A percentile compares a stretch with the other conserved stretches of the same genome.
Conservation (phyloP, 306 rosid genomes). For the Acacia acuminata region DNA sequence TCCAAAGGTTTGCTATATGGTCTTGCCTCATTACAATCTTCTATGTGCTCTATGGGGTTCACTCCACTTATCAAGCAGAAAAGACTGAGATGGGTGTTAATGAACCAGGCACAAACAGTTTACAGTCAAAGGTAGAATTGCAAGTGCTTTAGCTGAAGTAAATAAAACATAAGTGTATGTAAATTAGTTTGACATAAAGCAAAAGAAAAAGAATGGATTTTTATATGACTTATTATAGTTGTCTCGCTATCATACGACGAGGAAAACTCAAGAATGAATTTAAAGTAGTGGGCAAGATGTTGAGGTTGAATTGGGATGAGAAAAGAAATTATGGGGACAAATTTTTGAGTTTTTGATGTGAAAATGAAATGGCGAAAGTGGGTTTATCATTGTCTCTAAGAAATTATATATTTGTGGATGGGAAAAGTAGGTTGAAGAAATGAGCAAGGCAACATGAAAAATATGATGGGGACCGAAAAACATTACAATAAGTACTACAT, state of each 20-base stretch:
- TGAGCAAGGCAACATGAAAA: not conserved
- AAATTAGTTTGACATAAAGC: not conserved
- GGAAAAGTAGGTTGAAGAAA: not conserved
- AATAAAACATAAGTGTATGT: not conserved
- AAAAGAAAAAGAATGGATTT: not conserved
- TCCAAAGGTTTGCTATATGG: conserved; percentile 77
- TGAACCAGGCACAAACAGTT: conserved; percentile 43
- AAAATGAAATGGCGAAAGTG: conserved; percentile 3
- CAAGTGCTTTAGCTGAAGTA: conserved; percentile 47
- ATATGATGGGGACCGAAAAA: not conserved
- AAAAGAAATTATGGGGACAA: conserved; percentile 3
- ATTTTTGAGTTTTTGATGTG: not conserved
- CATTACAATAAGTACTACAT: no score
- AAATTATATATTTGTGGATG: not conserved
- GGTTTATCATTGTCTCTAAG: not conserved
- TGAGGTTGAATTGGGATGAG: conserved; percentile 2
- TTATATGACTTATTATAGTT: not conserved
- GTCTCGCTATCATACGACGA: not conserved
- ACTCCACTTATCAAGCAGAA: conserved; percentile 81
- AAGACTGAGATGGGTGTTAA: conserved; percentile 47
- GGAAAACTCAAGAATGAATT: conserved; percentile 5
- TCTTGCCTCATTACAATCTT: conserved; percentile 62
- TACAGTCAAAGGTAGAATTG: conserved; percentile 64
- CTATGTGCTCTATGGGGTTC: conserved; percentile 90
- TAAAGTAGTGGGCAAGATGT: conserved; percentile 8